A percentile compares a stretch with the other conserved stretches of the same genome.
These are phyloP conservation scores for Chytriomyces hyalinus DNA, from an alignment of 192 early-diverging fungal genomes.

Conservation along the genomic window DNA sequence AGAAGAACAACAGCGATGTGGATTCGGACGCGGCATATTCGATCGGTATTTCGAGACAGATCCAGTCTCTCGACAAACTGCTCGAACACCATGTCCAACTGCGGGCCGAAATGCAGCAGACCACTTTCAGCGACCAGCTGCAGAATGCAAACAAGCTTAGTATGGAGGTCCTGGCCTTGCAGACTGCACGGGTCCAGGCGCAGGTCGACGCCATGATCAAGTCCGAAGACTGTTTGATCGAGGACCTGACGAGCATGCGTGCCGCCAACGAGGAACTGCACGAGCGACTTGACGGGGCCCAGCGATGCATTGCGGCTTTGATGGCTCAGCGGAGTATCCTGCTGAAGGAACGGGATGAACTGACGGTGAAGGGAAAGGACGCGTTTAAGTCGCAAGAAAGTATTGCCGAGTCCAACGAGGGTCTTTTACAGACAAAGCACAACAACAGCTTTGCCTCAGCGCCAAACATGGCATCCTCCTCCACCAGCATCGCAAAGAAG, in stretches of 20 bases:
- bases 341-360: conserved; percentile 32
- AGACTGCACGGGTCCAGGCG: conserved; percentile 4
- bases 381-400: conserved; percentile 13
- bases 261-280: conserved; percentile 23
- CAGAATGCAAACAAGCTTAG: not conserved
- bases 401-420: not conserved
- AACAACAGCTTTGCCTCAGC: conserved; percentile 33
- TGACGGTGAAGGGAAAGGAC: conserved; percentile 7
- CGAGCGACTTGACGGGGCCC: conserved; percentile 20
- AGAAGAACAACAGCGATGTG: not conserved
- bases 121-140: not conserved
- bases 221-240: conserved; percentile 35
- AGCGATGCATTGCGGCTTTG: conserved; percentile 21
- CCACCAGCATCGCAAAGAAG: too few relatives aligned
- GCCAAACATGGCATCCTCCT: conserved; percentile 2
- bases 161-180: conserved; percentile 10
- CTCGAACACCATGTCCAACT: not conserved
- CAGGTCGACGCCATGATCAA: conserved; percentile 24
- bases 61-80: conserved; percentile 25
- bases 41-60: conserved; percentile 17
- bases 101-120: conserved; percentile 2
- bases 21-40: not conserved
- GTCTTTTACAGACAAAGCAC: conserved; percentile 10
- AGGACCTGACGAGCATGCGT: conserved; percentile 24
- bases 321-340: conserved; percentile 35